Base-by-base conservation (phyloP, 108 stramenopile genomes). In the Asterionellopsis glacialis region DNA sequence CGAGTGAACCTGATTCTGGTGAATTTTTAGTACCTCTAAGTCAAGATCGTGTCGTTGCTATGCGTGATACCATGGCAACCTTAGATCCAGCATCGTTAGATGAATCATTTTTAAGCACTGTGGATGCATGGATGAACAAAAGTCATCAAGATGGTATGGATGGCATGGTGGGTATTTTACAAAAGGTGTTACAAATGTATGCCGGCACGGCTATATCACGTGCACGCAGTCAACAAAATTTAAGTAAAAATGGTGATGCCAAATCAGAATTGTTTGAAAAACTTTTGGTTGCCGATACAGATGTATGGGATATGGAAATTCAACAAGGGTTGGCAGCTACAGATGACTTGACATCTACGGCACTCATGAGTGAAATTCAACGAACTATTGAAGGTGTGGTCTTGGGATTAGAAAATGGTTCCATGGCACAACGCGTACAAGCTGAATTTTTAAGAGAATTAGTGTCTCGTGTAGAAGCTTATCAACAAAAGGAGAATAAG, bases 51-150 rank as follows among this genome's bases (percentile, higher is more conserved):
- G 61, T 91, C 0, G 61, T 78, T 15, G 79, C 77, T 3, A 89
- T 94, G 89, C 69, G 85, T 53, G 59, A 64, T 14, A 72, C 52
- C 25, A 45, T 94, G 64, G 68, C 77, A 45, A 63, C 51, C 14
- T 58, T 94, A 47, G 82, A 89, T 45, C 72, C 68, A 48, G 65
- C 55, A 6, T 65, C 59, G 14, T 67, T 91, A 63, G 88, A 91
- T 66, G 90, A 94, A 59, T 83, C 79, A 11, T 94, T 94, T 55
- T 57, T 94, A 45, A 70, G 73, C 24, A 94, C 93, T 0, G 67
- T 94, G 5, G 93, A 94, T 72, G 76, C 89, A 40, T 94, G 89
- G 85, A 91, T 94, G 85, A 88, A 83, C 56, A 94, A 94, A 58
- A 77, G 80, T 21, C 84, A 90, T 53, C 67, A 88, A 65, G 93